These are phyloP conservation scores for Chaetomium sp. DNA, from an alignment of 2,329 filamentous ascomycete genomes.

Conservation along the genomic window DNA sequence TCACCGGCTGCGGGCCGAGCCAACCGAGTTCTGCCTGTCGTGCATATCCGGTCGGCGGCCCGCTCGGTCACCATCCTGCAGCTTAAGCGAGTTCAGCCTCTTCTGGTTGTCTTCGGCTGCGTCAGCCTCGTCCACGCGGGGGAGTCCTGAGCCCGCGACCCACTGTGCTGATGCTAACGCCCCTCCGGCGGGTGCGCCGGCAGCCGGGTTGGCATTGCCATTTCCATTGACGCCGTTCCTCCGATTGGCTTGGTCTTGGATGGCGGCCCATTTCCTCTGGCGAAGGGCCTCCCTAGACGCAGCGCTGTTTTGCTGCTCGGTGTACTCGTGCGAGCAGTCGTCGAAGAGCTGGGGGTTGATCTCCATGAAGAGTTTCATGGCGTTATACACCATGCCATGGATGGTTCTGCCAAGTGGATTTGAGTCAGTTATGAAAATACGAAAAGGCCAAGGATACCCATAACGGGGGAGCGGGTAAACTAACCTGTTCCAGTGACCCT, in stretches of 20 bases:
- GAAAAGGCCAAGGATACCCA: too few species aligned
- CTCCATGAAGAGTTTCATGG: constrained; percentile 99
- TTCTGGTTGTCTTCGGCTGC: constrained; percentile 78
- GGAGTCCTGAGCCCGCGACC: constrained; percentile 31
- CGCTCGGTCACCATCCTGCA: constrained; percentile 71
- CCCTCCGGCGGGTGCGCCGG: constrained; percentile 19
- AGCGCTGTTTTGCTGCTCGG: constrained; percentile 88
- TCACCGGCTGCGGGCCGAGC: constrained; percentile 47
- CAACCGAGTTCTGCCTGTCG: constrained; percentile 55
- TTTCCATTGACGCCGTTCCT: constrained; percentile 45
- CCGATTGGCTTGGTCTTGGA: constrained; percentile 72
- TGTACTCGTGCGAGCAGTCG: constrained; percentile 97
- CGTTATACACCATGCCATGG: constrained; percentile 99
- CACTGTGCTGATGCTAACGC: constrained; percentile 15
- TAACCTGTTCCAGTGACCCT: constrained; percentile 98
- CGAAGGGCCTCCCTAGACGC: constrained; percentile 75
- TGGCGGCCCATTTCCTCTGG: constrained; percentile 81
- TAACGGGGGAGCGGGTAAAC: constrained; percentile 22
- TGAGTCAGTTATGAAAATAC: too few species aligned
- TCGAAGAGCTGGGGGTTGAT: constrained; percentile 98
- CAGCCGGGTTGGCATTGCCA: constrained; percentile 25
- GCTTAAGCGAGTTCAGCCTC: constrained; percentile 79
- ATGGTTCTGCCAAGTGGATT: constrained; percentile 62
- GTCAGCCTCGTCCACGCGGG: constrained; percentile 68
- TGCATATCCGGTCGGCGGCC: constrained; percentile 46